These are phyloP conservation scores for Fusarium mangiferae DNA, from an alignment of 2,329 filamentous ascomycete genomes.

Conservation along the genomic window DNA sequence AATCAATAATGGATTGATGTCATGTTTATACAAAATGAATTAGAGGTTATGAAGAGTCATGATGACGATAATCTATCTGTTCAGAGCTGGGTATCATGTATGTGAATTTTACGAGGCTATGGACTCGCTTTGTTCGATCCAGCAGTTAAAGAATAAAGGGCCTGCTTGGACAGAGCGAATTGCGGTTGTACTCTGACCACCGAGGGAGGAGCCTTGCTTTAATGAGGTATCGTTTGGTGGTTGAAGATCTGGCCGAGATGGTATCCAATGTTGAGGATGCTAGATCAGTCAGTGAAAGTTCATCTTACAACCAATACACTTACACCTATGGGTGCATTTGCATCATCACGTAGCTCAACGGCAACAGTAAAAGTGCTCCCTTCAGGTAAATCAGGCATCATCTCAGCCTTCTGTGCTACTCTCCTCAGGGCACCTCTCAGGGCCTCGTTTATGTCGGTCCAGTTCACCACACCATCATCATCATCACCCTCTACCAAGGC, in stretches of 20 bases:
- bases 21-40: constrained; percentile 35
- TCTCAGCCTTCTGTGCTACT: constrained; percentile 68
- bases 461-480: constrained; percentile 53
- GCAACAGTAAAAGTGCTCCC: constrained; percentile 81
- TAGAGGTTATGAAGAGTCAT: constrained; percentile 40
- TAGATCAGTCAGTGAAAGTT: constrained; percentile 40
- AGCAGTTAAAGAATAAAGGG: constrained; percentile 72
- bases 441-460: constrained; percentile 75
- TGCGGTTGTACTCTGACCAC: constrained; percentile 57
- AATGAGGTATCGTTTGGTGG: constrained; percentile 46
- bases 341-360: constrained; percentile 74
- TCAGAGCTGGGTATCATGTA: constrained; percentile 18
- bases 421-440: constrained; percentile 74
- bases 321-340: constrained; percentile 67
- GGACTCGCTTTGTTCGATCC: constrained; percentile 61
- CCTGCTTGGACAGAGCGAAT: constrained; percentile 66
- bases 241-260: constrained; percentile 61
- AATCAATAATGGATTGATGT: constrained; percentile 25
- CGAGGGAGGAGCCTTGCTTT: constrained; percentile 45
- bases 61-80: constrained; percentile 37
- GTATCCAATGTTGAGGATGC: constrained; percentile 71
- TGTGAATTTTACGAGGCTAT: neutral
- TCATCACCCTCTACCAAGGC: constrained; percentile 25
- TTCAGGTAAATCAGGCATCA: constrained; percentile 66
- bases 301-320: constrained; percentile 43